Evolutionary conservation across 169 alveolate species (phyloP).

Genomic region (Plasmodium falciparum): DNA sequence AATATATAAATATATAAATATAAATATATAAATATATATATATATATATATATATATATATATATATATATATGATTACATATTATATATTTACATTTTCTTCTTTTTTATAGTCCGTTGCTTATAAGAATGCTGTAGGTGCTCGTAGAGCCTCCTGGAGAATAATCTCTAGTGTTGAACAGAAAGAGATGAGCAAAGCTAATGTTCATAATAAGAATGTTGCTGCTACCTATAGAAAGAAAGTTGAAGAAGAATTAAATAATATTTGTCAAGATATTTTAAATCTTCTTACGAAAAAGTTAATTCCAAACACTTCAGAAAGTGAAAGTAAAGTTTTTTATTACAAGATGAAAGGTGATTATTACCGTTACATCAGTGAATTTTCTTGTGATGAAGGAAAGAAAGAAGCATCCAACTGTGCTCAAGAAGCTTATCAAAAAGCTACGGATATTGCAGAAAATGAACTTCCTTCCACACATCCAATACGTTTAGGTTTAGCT

Average conservation of each 20-base stretch:
- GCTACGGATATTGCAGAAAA: slow-evolving; percentile 97
- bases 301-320: slow-evolving; percentile 93
- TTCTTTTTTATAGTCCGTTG: slow-evolving; percentile 93
- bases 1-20: background rate
- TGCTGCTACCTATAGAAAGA: slow-evolving; percentile 94
- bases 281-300: slow-evolving; percentile 90
- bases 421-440: slow-evolving; percentile 96
- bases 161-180: slow-evolving; percentile 95
- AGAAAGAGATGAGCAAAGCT: slow-evolving; percentile 96
- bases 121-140: slow-evolving; percentile 99
- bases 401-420: slow-evolving; percentile 96
- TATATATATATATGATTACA: background rate
- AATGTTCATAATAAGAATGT: slow-evolving; percentile 92
- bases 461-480: slow-evolving; percentile 97
- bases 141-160: slow-evolving; percentile 99
- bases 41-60: background rate
- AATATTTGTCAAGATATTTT: slow-evolving; percentile 95
- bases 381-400: slow-evolving; percentile 96
- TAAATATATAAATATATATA: background rate
- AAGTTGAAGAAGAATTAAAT: slow-evolving; percentile 96
- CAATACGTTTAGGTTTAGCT: slow-evolving; percentile 98
- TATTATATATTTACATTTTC: background rate
- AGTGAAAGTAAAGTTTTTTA: slow-evolving; percentile 97
- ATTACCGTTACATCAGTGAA: slow-evolving; percentile 98
- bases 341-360: slow-evolving; percentile 99